Conservation (phyloP, 1,284 basidiomycete genomes). For the Dichomitus squalens region DNA sequence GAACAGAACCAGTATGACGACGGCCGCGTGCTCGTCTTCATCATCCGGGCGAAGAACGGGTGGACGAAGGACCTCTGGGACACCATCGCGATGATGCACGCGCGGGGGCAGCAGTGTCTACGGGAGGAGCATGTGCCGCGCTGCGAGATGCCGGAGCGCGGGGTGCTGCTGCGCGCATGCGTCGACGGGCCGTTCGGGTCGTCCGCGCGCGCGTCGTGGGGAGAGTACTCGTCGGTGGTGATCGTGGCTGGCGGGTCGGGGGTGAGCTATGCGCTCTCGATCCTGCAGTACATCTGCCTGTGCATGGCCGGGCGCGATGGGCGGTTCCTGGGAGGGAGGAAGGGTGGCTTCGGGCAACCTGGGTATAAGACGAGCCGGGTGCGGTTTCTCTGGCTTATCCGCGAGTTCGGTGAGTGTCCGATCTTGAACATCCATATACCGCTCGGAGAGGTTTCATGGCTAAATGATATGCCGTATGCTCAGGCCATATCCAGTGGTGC, state of each 20-base stretch:
- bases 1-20: conserved; percentile 44
- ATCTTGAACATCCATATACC: not conserved
- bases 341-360: conserved; percentile 46
- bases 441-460: not conserved
- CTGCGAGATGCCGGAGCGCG: conserved; percentile 39
- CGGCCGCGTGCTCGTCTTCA: conserved; percentile 67
- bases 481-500: conserved; percentile 86
- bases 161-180: conserved; percentile 64
- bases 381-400: conserved; percentile 83
- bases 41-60: conserved; percentile 78
- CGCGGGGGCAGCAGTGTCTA: conserved; percentile 32
- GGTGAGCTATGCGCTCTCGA: conserved; percentile 73
- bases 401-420: conserved; percentile 73
- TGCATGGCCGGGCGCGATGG: conserved; percentile 61
- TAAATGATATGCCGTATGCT: not conserved
- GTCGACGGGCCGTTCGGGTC: conserved; percentile 86
- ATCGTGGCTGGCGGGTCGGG: conserved; percentile 84
- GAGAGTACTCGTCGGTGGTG: conserved; percentile 61
- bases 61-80: conserved; percentile 81
- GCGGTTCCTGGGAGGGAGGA: conserved; percentile 43
- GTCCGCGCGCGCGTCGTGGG: conserved; percentile 67
- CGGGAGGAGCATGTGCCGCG: conserved; percentile 39
- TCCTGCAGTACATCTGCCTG: conserved; percentile 73
- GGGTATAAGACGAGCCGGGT: conserved; percentile 59
- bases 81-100: conserved; percentile 40